Percentiles rank a stretch among this genome's conserved stretches.
Evolutionary conservation across 2,329 filamentous ascomycete species (phyloP).

Genomic region (Pyricularia pennisetigena): DNA sequence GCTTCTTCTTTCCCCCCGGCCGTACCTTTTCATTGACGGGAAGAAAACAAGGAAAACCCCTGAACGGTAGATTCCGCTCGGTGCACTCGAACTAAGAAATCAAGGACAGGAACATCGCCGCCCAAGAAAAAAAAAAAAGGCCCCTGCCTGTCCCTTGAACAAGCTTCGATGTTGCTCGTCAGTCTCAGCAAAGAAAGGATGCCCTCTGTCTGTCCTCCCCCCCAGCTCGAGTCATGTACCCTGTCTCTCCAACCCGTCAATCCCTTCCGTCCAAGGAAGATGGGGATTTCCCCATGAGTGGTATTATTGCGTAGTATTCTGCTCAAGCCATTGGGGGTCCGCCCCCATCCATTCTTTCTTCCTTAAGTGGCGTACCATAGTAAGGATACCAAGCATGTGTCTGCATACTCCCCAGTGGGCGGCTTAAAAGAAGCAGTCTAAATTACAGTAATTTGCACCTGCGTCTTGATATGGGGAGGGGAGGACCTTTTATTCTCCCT

Average conservation of each 20-base stretch:
- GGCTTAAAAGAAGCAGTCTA: too few species aligned
- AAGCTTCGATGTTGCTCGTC: not conserved
- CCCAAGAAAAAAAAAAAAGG: too few species aligned
- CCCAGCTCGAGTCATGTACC: not conserved
- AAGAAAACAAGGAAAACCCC: not conserved
- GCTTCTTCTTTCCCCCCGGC: not conserved
- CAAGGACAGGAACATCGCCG: not conserved
- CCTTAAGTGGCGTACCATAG: too few species aligned
- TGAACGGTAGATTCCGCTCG: not conserved
- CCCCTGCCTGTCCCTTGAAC: not conserved
- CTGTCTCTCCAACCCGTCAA: not conserved
- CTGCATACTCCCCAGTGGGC: too few species aligned
- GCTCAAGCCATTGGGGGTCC: not conserved
- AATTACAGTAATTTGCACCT: too few species aligned
- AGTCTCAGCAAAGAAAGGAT: too few species aligned
- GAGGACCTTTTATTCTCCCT: too few species aligned
- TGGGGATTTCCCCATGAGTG: not conserved
- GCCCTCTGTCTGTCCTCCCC: too few species aligned
- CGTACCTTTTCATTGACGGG: not conserved
- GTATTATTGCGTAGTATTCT: not conserved
- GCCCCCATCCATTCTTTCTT: too few species aligned
- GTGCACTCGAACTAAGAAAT: not conserved
- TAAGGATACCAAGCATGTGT: too few species aligned
- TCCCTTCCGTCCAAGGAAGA: not conserved
- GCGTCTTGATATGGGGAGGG: too few species aligned